Evolutionary conservation across 306 rosid genomes (phyloP).

Genomic region (Boehmeria nivea): DNA sequence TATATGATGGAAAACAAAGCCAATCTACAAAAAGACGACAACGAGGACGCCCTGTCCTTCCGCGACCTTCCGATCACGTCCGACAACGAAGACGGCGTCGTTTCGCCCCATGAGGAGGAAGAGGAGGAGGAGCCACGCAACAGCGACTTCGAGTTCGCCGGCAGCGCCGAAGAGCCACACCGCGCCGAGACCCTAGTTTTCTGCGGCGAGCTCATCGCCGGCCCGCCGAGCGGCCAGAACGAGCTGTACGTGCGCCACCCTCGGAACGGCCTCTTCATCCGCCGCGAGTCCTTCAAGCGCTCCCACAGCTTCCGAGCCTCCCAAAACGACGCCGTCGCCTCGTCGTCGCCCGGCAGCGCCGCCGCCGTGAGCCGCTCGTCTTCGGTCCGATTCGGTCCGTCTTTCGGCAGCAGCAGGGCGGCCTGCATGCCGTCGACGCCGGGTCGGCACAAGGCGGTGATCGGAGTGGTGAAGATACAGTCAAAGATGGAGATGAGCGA

Average conservation of each 20-base stretch:
- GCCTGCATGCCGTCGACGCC: no score
- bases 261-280: conserved; percentile 22
- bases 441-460: conserved; percentile 3
- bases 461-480: conserved; percentile 22
- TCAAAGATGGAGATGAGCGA: conserved; percentile 20
- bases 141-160: conserved; percentile 18
- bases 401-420: no score
- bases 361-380: not conserved
- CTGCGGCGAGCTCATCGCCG: conserved; percentile 17
- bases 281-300: conserved; percentile 20
- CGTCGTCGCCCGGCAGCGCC: not conserved
- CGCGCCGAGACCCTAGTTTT: conserved; percentile 10
- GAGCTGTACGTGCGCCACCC: no score
- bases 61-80: conserved; percentile 10
- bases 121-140: not conserved
- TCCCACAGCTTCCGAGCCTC: conserved; percentile 16
- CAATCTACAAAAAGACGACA: no score
- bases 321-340: not conserved
- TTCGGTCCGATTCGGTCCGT: no score
- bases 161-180: not conserved
- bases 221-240: no score
- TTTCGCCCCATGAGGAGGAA: no score
- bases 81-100: conserved; percentile 6
- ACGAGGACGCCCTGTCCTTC: conserved; percentile 22
- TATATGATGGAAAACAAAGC: no score